Evolutionary conservation across 345 rosid genomes (phyloP).

Genomic region (Brassica napus): DNA sequence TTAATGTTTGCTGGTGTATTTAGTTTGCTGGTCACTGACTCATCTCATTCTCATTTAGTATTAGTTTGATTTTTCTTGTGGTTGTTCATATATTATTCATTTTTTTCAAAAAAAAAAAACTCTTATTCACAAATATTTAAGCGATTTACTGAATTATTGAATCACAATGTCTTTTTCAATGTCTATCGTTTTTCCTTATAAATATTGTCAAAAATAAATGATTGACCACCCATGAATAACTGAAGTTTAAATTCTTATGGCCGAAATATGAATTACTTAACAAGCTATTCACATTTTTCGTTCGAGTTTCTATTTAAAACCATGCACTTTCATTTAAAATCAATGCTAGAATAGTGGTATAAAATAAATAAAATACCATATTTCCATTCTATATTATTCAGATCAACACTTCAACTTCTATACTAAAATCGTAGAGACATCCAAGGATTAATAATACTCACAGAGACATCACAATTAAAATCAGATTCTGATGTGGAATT

Average conservation of each 20-base stretch:
- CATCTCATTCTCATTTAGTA: constrained; percentile 12
- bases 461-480: not conserved
- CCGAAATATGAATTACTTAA: not conserved
- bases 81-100: not conserved
- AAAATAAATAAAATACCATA: not conserved
- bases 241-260: not conserved
- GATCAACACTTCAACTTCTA: not conserved
- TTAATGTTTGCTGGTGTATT: constrained; percentile 28
- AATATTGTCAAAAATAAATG: not conserved
- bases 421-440: not conserved
- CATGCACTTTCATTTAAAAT: not conserved
- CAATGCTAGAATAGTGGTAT: not conserved
- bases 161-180: constrained; percentile 5
- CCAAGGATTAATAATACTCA: not conserved
- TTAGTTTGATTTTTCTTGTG: constrained; percentile 23
- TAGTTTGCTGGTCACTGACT: constrained; percentile 7
- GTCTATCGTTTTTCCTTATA: not conserved
- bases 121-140: not conserved
- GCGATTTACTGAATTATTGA: not conserved
- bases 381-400: not conserved
- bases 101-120: not conserved
- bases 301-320: not conserved
- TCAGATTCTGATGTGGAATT: not conserved
- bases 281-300: not conserved
- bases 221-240: not conserved